Evolutionary conservation across 139 green algal genomes (phyloP), one percentile per base, ranked within the genome.

Genomic region (Pleodorina starrii): DNA sequence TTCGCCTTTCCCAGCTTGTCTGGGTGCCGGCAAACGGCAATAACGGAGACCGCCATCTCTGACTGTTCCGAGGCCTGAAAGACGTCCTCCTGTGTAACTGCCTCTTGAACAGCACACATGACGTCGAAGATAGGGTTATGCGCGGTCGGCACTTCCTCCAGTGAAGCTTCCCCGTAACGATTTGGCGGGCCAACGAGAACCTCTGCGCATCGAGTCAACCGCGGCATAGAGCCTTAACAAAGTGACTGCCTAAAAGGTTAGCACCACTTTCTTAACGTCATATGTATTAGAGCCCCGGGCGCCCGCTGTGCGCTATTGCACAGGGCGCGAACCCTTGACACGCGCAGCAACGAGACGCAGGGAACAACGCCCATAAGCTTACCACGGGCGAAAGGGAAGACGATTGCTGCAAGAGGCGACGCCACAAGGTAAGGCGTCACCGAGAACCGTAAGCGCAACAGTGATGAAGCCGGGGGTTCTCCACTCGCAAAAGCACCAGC

Each of bases 261-360:
- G 29, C 7, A 25, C 2, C 29, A 21, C 54, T 66, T 12, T 66
- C n/a, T n/a, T n/a, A n/a, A n/a, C n/a, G n/a, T n/a, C n/a, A n/a
- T n/a, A n/a, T n/a, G n/a, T n/a, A n/a, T n/a, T n/a, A n/a, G 54
- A 27, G 54, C 54, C 29, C 54, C 9, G 54, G 6, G 29, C 54
- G 29, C 54, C 3, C 54, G 21, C 54, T 32, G 54, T 66, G 25
- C 29, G 25, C 25, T 66, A 66, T 73, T 73, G 63, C 63, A 73
- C 32, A 80, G 57, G 72, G 72, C 72, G 72, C 72, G 40, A 80
- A 80, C 72, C 72, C 72, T 80, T 80, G 69, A 73, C 63, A 73
- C 63, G 16, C 27, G 63, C 32, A 23, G 16, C 48, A 10, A 57
- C n/a, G n/a, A 57, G 48, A 12, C 12, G 48, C 12, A 57, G 12